Evolutionary conservation across 495 filamentous ascomycete genomes (phyloP).

Genomic region (Penicillium canescens): DNA sequence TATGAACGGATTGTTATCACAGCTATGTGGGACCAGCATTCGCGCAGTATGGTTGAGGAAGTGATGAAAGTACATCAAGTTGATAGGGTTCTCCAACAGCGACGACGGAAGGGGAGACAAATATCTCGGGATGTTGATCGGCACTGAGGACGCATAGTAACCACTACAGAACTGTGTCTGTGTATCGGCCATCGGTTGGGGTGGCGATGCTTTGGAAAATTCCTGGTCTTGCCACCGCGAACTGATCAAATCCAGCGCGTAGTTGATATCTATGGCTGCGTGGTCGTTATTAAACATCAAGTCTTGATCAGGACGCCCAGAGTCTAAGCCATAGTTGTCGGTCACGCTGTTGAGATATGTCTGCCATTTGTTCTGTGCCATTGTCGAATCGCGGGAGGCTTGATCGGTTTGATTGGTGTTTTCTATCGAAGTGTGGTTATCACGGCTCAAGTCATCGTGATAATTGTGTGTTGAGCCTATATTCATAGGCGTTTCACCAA

Average conservation of each 20-base stretch:
- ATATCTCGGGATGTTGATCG: constrained; percentile 65
- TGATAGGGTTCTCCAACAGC: constrained; percentile 74
- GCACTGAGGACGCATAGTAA: constrained; percentile 70
- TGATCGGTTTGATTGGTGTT: constrained; percentile 6
- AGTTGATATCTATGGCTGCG: constrained; percentile 48
- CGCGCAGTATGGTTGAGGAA: constrained; percentile 78
- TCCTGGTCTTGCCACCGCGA: constrained; percentile 16
- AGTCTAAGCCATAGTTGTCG: constrained; percentile 65
- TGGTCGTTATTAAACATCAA: constrained; percentile 69
- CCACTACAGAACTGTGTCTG: constrained; percentile 27
- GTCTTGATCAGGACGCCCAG: constrained; percentile 68
- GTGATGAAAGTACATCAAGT: constrained; percentile 75
- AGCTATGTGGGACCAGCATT: constrained; percentile 75
- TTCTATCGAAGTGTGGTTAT: background rate
- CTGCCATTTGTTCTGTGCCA: constrained; percentile 39
- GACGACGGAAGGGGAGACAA: constrained; percentile 67
- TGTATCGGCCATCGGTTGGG: constrained; percentile 5
- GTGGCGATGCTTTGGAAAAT: constrained; percentile 2
- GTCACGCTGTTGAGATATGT: constrained; percentile 43
- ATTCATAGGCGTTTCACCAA: background rate
- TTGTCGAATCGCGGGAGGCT: constrained; percentile 12
- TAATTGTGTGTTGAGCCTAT: constrained; percentile 2
- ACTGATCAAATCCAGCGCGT: constrained; percentile 34
- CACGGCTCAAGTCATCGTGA: background rate
- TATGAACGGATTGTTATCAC: constrained; percentile 71